These are phyloP conservation scores for Rhodomyrtus tomentosa DNA, from an alignment of 345 rosid genomes.

Conservation along the genomic window DNA sequence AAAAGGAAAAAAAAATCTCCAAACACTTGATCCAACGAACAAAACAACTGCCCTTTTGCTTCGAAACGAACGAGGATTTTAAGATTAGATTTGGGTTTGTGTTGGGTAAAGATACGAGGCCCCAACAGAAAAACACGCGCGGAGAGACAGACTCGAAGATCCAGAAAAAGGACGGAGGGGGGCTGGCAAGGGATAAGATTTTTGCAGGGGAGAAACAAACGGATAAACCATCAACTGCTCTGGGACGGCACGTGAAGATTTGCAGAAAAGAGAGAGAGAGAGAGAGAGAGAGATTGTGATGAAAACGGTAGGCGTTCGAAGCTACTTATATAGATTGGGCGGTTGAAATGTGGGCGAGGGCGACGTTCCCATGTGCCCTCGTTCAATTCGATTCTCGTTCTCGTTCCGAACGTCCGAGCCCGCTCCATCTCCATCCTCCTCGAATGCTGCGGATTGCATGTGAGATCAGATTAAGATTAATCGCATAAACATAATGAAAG, in stretches of 20 bases:
- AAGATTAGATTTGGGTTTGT: background rate
- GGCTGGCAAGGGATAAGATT: slow-evolving; percentile 22
- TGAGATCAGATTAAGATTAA: background rate
- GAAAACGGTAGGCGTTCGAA: background rate
- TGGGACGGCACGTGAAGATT: slow-evolving; percentile 29
- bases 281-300: background rate
- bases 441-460: background rate
- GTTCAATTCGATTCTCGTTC: background rate
- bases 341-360: background rate
- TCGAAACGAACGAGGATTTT: background rate
- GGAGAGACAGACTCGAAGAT: background rate
- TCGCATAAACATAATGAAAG: too few relatives aligned
- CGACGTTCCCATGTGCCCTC: background rate
- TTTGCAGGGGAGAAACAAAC: slow-evolving; percentile 8
- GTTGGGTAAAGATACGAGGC: slow-evolving; percentile 14
- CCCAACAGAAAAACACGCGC: slow-evolving; percentile 1
- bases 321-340: background rate
- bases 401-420: background rate
- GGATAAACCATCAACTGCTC: background rate
- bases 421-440: background rate
- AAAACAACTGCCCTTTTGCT: slow-evolving; percentile 10
- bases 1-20: background rate
- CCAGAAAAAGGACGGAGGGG: background rate
- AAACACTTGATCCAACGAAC: slow-evolving; percentile 18
- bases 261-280: background rate